Evolutionary conservation across 148 eudicot genomes (phyloP), one percentile per base, ranked within the genome.

Genomic region (Persicaria tinctoria): DNA sequence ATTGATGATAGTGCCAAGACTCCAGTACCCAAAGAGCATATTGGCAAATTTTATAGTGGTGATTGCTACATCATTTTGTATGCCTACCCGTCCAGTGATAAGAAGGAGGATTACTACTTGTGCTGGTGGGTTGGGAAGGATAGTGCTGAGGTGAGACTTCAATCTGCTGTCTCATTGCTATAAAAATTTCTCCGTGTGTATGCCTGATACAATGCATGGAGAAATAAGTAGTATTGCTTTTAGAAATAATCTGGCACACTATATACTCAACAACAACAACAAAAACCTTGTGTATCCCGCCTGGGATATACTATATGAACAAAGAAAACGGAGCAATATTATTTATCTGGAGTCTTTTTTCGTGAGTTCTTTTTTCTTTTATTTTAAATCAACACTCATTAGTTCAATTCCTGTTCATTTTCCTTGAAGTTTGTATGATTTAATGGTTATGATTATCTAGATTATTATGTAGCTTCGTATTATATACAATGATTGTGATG

Each of bases 51-150:
- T 81, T 93, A 90, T 78, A 84, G 95, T 78, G 99, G 99, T 72
- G 99, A 96, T 86, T 89, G 99, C 86, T 96, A 96, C 80, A 91
- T 92, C 70, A 83, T 91, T 75, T 89, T 96, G 73, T 90, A 96
- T 80, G 84, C 97, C 45, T 91, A 92, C 80, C 97, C 89, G 79
- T 86, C 97, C 80, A 87, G 90, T 73, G 99, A 96, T 77, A 92
- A 90, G 89, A 96, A 90, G 80, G 99, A 96, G 81, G 97, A 96
- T 80, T 92, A 84, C 83, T 96, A 92, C 87, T 86, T 96, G 85
- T 96, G 97, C 86, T 96, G 85, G 85, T 96, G 99, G 99, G 89
- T 92, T 69, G 99, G 99, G 55, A 96, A 89, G 76, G 97, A 96
- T 83, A 96, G 97, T 80, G 80, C 87, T 79, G 97, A 96, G 97